Conservation (phyloP, 257 asterid species). For the Cordia subcordata region DNA sequence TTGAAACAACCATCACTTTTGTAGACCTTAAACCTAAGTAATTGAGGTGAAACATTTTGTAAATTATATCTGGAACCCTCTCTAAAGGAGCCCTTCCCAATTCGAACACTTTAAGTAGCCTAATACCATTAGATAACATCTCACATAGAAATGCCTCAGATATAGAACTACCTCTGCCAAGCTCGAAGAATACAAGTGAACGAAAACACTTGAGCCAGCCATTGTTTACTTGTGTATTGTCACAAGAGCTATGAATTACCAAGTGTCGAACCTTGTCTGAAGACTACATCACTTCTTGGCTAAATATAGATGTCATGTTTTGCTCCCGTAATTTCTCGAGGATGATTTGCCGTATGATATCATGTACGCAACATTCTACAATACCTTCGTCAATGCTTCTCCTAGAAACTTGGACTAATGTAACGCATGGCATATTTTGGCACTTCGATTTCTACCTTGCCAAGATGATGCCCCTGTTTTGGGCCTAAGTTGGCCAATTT, state of each 20-base stretch:
- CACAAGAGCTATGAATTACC: neutral
- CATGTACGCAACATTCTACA: constrained; percentile 18
- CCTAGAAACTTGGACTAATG: constrained; percentile 22
- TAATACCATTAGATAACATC: neutral
- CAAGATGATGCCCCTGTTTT: too few species aligned
- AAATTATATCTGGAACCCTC: too few species aligned
- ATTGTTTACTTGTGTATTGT: neutral
- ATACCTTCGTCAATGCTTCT: neutral
- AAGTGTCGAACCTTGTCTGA: constrained; percentile 10
- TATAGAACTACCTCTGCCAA: neutral
- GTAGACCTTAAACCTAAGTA: neutral
- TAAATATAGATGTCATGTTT: constrained; percentile 1
- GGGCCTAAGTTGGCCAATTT: too few species aligned
- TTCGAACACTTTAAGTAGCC: constrained; percentile 6
- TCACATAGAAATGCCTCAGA: neutral
- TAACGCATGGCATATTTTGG: too few species aligned
- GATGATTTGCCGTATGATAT: constrained; percentile 15
- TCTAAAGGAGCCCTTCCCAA: too few species aligned
- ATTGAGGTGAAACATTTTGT: too few species aligned
- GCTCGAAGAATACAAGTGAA: constrained; percentile 12
- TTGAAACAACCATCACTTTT: constrained; percentile 8
- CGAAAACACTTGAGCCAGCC: constrained; percentile 5
- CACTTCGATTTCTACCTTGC: too few species aligned
- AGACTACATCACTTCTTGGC: constrained; percentile 2
- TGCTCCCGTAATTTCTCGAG: constrained; percentile 12